phyloP scores from a whole-genome alignment of 768 basidiomycete species.

The Kwoniella europaea region DNA sequence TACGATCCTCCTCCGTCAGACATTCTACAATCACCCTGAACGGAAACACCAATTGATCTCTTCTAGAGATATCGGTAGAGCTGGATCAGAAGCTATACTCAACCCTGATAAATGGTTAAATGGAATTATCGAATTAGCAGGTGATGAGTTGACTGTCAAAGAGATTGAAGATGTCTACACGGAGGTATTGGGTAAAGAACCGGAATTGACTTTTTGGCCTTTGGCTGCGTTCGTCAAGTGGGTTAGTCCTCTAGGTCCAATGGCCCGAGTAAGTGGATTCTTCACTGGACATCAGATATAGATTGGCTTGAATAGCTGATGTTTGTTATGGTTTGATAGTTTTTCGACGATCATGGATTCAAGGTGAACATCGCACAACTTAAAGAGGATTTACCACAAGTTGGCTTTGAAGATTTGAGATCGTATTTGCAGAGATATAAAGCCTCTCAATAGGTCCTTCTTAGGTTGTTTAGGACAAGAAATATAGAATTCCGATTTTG shows the following conservation, averaged over 20 bases:
- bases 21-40: conserved; percentile 32
- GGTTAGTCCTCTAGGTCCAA: conserved; percentile 8
- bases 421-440: conserved; percentile 29
- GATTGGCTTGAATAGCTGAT: not conserved
- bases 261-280: conserved; percentile 22
- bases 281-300: not conserved
- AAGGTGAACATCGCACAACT: conserved; percentile 27
- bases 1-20: conserved; percentile 25
- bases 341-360: conserved; percentile 35
- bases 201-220: conserved; percentile 19
- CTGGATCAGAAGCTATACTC: conserved; percentile 27
- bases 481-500: too few relatives aligned
- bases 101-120: conserved; percentile 12
- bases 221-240: conserved; percentile 30
- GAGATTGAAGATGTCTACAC: conserved; percentile 29
- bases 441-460: not conserved
- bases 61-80: conserved; percentile 30
- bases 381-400: conserved; percentile 24
- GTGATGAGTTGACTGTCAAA: conserved; percentile 21
- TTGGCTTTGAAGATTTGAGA: conserved; percentile 28
- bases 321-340: conserved; percentile 21
- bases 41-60: conserved; percentile 35
- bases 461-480: too few relatives aligned
- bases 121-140: conserved; percentile 27
- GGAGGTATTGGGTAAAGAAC: conserved; percentile 21